Base-by-base conservation (phyloP, 176 grass and related monocot species). In the Musa itinerans region DNA sequence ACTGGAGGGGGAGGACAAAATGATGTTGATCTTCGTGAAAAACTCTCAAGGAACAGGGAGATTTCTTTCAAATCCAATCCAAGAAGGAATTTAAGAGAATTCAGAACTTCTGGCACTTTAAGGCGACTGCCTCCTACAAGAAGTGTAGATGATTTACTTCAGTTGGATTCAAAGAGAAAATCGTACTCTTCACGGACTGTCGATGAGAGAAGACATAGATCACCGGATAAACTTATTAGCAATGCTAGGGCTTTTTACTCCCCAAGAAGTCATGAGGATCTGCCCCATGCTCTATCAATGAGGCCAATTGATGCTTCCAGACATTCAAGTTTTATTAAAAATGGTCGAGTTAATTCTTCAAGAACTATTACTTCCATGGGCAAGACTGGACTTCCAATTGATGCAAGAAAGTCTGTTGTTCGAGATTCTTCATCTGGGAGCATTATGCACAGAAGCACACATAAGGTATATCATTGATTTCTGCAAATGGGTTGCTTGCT, bases 1-100 rank as follows among this genome's bases (percentile, higher is more conserved):
- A 63, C 62, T 83, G 77, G 65, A 57, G 24, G 25, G n/a, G 26
- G 54, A 55, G 75, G 87, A 80, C 82, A 80, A 43, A 76, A 85
- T 56, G 74, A 67, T 56, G 72, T 82, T 63, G 89, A 92, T 65
- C 86, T 92, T 29, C 86, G 89, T 72, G 83, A 92, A 82, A 89
- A 84, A 56, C 86, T 92, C 84, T 86, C 86, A 50, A 73, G 79
- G 49, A 89, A 84, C 23, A 80, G 53, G 19, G 83, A 89, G 29
- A 77, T 71, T 68, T 61, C 54, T 68, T 61, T 22, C 1, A 83
- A 81, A 82, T 70, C 76, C 54, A 81, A 89, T 73, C 20, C 74
- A 74, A 83, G 76, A 67, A 65, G 84, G 29, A 64, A 57, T 20
- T 50, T 76, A 1, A 75, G 57, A 82, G 80, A 67, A 25, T 80